phyloP scores from a whole-genome alignment of 805 yeast genomes.

The Tetrapisispora arboricola region DNA sequence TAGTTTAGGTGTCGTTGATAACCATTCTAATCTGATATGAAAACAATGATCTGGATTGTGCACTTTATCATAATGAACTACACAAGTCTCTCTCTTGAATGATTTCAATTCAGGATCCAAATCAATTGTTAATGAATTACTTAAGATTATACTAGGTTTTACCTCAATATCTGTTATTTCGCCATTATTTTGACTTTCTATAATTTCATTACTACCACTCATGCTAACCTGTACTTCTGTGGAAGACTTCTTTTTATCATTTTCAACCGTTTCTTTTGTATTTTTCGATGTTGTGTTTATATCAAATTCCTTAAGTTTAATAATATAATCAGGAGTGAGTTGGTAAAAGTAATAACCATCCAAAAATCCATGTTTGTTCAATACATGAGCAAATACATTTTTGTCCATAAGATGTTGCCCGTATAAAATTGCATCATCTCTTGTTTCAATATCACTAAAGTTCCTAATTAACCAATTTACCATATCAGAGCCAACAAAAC shows the following conservation, averaged over 20 bases:
- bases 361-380: slow-evolving; percentile 67
- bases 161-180: background rate
- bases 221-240: slow-evolving; percentile 5
- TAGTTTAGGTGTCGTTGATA: slow-evolving; percentile 75
- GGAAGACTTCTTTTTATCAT: background rate
- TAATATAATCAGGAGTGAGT: slow-evolving; percentile 44
- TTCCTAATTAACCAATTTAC: slow-evolving; percentile 78
- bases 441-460: slow-evolving; percentile 65
- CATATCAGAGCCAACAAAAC: slow-evolving; percentile 77
- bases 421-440: slow-evolving; percentile 74
- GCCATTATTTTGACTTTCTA: slow-evolving; percentile 5
- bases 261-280: slow-evolving; percentile 3
- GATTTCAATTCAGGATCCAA: slow-evolving; percentile 67
- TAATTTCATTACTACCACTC: slow-evolving; percentile 8
- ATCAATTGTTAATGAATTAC: slow-evolving; percentile 57
- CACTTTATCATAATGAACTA: slow-evolving; percentile 82
- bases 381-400: slow-evolving; percentile 72
- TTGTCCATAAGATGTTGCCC: slow-evolving; percentile 70
- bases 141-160: slow-evolving; percentile 41
- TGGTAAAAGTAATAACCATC: slow-evolving; percentile 92
- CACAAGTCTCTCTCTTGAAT: slow-evolving; percentile 63
- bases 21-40: slow-evolving; percentile 87
- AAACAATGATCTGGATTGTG: slow-evolving; percentile 93
- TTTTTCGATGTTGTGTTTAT: background rate
- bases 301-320: background rate